Base-by-base conservation (phyloP, 2,329 filamentous ascomycete species). In the Gliomastix tumulicola region DNA sequence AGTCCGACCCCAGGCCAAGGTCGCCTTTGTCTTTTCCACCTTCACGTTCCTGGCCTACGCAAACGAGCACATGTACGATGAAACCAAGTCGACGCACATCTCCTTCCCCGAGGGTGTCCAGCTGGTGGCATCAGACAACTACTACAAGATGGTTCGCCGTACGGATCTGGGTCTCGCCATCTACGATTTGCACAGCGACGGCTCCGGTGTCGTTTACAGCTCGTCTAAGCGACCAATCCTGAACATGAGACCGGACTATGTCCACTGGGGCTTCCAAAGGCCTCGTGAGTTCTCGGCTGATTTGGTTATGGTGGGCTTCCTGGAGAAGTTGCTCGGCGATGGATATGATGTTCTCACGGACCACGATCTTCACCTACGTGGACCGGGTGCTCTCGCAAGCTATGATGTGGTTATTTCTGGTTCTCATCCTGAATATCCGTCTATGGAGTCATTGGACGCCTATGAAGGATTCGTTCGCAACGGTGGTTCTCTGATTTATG, bases 41-140 rank as follows among this genome's bases (percentile, higher is more conserved):
- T 56, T 62, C 39, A 61, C 56, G 2, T 62, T 60, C 28, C 49
- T 57, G 4, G 59, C 58, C 1, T 62, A 62, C 39, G 58, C 59
- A 13, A 62, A 62, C 38, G 58, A 62, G 39, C 50, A 49, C 21
- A 55, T 62, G 43, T 55, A 50, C 16, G 59, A 63, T 25, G 44
- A 44, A 28, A 49, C 39, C 13, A 46, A 46, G 32, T 47, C 47
- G 16, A 53, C 40, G 33, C 37, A 27, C 35, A 52, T 44, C 42
- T 46, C 37, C 18, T 50, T 41, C 44, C 43, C 41, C 5, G 48
- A 43, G 20, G 51, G 44, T 4, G 44, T 48, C 9, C 41, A 42
- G 18, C 34, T 44, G 13, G 36, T 46, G 21, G 20, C 27, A 2
- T 36, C 39, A 7, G 39, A 45, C n/a, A 39, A 46, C 31, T 38